Base-by-base conservation (phyloP, 768 basidiomycete species). In the Leccinum truebloodii region DNA sequence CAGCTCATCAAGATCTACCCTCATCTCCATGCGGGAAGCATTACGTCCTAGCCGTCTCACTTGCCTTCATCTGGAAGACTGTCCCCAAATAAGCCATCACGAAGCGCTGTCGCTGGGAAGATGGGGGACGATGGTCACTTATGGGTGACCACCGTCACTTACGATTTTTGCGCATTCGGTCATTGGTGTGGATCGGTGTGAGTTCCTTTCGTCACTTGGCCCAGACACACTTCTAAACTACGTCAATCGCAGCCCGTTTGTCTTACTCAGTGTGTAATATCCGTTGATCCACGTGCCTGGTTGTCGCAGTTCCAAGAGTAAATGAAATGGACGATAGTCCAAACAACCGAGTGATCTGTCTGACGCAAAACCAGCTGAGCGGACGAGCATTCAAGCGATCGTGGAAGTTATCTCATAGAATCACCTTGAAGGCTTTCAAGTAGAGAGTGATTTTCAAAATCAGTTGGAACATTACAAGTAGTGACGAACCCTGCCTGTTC, bases 1-100 rank as follows among this genome's bases (percentile, higher is more conserved):
- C 22, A 22, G 55, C 16, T 59, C 72, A 41, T 69, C 75, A 12
- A 65, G 71, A 65, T 74, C 76, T 26, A 76, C 70, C 10, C 61
- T 76, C 54, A 74, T 78, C 50, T 75, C 77, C 16, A 75, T 73
- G 65, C 69, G 74, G 58, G 79, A 78, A 61, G 71, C 76, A 30
- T 55, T 75, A 35, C 66, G 63, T 52, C 73, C 74, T 49, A 69
- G 52, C 41, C 50, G 69, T 69, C 78, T 84, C 53, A 69, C 71
- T 54, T 82, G 77, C 57, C 61, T 83, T 28, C 77, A 80, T 49
- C 68, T 83, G 30, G 76, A 76, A 48, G 72, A 77, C 55, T 82
- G 80, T 62, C 67, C 67, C 14, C 66, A 74, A 60, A 75, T 83
- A 55, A 65, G 65, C 52, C 62, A 76, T 61, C 74, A 75, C 48